Percentiles rank a stretch among this genome's conserved stretches.
phyloP scores from a whole-genome alignment of 495 filamentous ascomycete genomes.

The Penicillium dipodomyicola region DNA sequence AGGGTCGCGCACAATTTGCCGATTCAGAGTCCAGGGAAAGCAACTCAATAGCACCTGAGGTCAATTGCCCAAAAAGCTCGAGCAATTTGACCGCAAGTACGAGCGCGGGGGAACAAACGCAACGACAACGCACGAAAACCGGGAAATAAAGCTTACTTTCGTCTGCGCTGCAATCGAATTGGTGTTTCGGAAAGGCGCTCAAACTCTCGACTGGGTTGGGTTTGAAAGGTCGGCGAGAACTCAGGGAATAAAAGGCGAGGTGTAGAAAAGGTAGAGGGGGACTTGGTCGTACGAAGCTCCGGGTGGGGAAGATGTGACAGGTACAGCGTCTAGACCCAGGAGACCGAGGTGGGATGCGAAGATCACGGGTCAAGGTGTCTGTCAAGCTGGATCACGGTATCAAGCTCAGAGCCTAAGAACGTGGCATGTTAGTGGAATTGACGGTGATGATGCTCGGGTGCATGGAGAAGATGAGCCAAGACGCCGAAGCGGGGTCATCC shows the following conservation, averaged over 20 bases:
- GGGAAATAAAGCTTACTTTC: slow-evolving; percentile 20
- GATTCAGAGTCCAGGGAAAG: neutral
- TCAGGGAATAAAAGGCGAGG: neutral
- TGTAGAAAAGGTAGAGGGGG: slow-evolving; percentile 1
- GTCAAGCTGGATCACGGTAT: neutral
- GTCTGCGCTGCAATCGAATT: slow-evolving; percentile 19
- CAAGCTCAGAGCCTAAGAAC: slow-evolving; percentile 3
- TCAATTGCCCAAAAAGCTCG: neutral
- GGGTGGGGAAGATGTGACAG: slow-evolving; percentile 2
- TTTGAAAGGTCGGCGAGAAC: neutral
- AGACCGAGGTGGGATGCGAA: neutral
- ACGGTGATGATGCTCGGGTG: slow-evolving; percentile 1
- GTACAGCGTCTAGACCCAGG: slow-evolving; percentile 4
- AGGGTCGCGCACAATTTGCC: neutral
- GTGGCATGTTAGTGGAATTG: slow-evolving; percentile 12
- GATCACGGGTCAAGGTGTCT: neutral
- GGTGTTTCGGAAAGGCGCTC: neutral
- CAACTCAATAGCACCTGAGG: slow-evolving; percentile 1
- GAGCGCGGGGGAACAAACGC: slow-evolving; percentile 6
- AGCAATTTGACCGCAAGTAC: slow-evolving; percentile 3
- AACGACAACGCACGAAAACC: slow-evolving; percentile 2
- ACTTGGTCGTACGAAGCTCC: neutral
- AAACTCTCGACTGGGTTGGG: neutral
- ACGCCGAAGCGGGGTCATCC: slow-evolving; percentile 11
- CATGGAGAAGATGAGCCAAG: slow-evolving; percentile 7